These are phyloP conservation scores for Iris macrosiphon DNA, from an alignment of 106 monocot genomes.

Conservation along the genomic window DNA sequence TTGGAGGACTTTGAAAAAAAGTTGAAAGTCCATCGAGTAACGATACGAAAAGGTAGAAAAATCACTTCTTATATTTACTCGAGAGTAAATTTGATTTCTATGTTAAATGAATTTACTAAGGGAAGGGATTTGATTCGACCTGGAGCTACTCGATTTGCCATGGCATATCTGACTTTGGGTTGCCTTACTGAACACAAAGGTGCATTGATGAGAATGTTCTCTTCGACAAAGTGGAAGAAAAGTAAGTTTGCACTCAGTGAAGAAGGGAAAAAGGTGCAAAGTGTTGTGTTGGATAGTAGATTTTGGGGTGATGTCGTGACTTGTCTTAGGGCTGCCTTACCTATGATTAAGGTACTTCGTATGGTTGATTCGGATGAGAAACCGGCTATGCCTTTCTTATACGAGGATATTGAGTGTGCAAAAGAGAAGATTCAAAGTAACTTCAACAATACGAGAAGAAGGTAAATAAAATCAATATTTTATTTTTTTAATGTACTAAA, in stretches of 20 bases:
- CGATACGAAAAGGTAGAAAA: background rate
- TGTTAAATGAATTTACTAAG: background rate
- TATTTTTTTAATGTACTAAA: too few relatives aligned
- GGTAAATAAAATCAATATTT: too few relatives aligned
- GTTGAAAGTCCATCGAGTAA: background rate
- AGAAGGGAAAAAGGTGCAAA: background rate
- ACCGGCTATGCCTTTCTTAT: background rate
- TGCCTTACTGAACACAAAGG: background rate
- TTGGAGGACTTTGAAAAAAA: background rate
- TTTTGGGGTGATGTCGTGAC: background rate
- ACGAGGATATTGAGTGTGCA: background rate
- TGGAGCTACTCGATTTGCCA: background rate
- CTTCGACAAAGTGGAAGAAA: background rate
- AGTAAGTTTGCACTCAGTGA: background rate
- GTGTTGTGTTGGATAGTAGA: background rate
- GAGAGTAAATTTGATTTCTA: background rate
- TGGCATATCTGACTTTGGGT: background rate
- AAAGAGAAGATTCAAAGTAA: background rate
- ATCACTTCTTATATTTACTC: background rate
- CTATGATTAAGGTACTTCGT: background rate
- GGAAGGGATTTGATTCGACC: background rate
- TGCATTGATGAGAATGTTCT: background rate
- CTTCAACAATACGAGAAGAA: background rate
- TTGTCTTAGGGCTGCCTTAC: background rate
- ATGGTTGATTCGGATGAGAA: constrained; percentile 1